Base-by-base conservation (phyloP, 495 filamentous ascomycete species). In the Jackrogersella multiformis region DNA sequence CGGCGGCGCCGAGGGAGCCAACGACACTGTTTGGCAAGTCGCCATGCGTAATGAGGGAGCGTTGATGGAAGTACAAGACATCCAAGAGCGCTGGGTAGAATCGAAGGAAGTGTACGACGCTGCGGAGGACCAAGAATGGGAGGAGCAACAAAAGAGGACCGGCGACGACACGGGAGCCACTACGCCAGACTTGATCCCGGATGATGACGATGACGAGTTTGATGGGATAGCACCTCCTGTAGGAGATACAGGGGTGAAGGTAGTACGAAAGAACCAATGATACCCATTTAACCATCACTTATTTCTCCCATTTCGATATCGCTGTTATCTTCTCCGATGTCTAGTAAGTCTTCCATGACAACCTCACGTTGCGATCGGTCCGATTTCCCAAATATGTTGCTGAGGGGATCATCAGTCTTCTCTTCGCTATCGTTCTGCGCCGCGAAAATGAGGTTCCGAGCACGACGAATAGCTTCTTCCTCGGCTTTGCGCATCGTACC, bases 51-150 rank as follows among this genome's bases (percentile, higher is more conserved):
- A 97, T 63, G 92, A 92, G 24, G 80, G 88, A 58, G 88, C 89
- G 13, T 81, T 86, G 60, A 88, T 94, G 86, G 92, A 95, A 74
- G 86, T 91, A 2, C 80, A 86, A 45, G 95, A 99, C 78, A 87
- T 97, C 66, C 93, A 99, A 76, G 95, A 99, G 78, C 80, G 95
- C 70, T 99, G 95, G 95, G 73, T 99, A 8, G 93, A 97, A 77
- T 80, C 87, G 30, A 94, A 92, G 73, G 95, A 96, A 10, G 91
- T 87, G 65, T 93, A 91, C 73, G 95, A 99, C 77, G 91, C 91
- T 53, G 72, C 84, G 57, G 95, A 99, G 79, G 75, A 84, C 71
- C 83, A 83, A 73, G 82, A 90, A 65, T 84, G 89, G 80, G 89
- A 92, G 72, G 89, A 88, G 73, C 73, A 58, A 61, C 75, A 68